These are phyloP conservation scores for Salix udensis DNA, from an alignment of 345 rosid species.

Conservation along the genomic window DNA sequence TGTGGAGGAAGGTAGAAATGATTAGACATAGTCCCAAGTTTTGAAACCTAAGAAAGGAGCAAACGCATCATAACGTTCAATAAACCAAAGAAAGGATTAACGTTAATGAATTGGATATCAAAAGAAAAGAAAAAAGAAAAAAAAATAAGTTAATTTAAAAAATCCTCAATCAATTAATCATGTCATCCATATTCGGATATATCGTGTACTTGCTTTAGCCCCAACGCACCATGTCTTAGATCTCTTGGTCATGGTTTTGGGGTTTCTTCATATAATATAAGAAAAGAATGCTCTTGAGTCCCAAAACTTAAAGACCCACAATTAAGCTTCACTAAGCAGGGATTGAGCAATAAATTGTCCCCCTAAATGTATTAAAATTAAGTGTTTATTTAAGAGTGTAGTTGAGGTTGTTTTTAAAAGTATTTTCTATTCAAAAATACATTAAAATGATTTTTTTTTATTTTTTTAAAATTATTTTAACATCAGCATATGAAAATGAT, in stretches of 20 bases:
- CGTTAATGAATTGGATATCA: background rate
- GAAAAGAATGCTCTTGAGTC: background rate
- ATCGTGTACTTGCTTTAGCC: background rate
- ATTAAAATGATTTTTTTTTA: no score
- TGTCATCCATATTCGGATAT: background rate
- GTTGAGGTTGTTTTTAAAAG: no score
- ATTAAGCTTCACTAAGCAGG: background rate
- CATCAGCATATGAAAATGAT: no score
- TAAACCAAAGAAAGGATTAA: background rate
- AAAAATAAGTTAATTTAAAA: background rate
- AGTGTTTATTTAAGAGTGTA: no score
- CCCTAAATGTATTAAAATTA: no score
- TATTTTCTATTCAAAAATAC: no score
- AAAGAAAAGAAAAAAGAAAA: background rate
- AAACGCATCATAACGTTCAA: background rate
- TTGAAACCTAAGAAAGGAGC: background rate
- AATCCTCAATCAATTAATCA: background rate
- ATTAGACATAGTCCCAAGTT: background rate
- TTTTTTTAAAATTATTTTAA: no score
- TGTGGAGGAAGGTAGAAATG: background rate
- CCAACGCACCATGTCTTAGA: background rate
- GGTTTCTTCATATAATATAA: background rate
- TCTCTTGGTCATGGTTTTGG: background rate
- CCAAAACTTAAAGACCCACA: background rate
- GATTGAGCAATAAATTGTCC: background rate